phyloP scores from a whole-genome alignment of 2,329 filamentous ascomycete species.

The Emmonsiellopsis sp. region DNA sequence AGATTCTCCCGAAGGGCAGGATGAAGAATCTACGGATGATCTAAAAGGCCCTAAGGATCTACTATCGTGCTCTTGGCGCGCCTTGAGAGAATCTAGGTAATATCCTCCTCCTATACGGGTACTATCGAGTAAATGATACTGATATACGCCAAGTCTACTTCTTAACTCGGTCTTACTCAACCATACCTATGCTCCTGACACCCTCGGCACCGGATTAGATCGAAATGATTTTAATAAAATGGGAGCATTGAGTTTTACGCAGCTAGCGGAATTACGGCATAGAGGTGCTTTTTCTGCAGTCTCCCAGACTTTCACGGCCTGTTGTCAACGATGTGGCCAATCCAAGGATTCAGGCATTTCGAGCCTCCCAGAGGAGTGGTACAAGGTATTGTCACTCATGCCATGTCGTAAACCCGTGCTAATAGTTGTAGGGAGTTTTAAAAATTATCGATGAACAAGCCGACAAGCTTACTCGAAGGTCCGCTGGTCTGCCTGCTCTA shows the following conservation, averaged over 20 bases:
- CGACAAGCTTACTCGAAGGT: slow-evolving; percentile 74
- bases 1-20: slow-evolving; percentile 78
- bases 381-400: slow-evolving; percentile 42
- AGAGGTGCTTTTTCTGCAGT: slow-evolving; percentile 91
- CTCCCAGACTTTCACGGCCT: slow-evolving; percentile 72
- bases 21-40: slow-evolving; percentile 59
- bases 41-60: slow-evolving; percentile 73
- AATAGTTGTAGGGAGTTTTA: slow-evolving; percentile 40
- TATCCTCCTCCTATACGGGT: slow-evolving; percentile 8
- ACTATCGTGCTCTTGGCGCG: slow-evolving; percentile 88
- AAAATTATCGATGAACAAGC: slow-evolving; percentile 63
- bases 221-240: slow-evolving; percentile 53
- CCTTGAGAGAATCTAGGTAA: slow-evolving; percentile 87
- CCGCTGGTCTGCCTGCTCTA: slow-evolving; percentile 81
- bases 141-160: slow-evolving; percentile 51
- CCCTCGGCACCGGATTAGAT: slow-evolving; percentile 39
- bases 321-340: slow-evolving; percentile 59
- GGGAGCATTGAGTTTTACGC: slow-evolving; percentile 67
- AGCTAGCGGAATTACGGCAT: slow-evolving; percentile 75
- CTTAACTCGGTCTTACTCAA: slow-evolving; percentile 54
- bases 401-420: slow-evolving; percentile 11
- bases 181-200: slow-evolving; percentile 37
- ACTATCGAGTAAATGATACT: not conserved
- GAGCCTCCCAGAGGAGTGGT: slow-evolving; percentile 57
- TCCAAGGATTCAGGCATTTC: slow-evolving; percentile 37